A percentile compares a stretch with the other conserved stretches of the same genome.
Conservation (phyloP, 768 basidiomycete genomes). For the Lactarius quietus region DNA sequence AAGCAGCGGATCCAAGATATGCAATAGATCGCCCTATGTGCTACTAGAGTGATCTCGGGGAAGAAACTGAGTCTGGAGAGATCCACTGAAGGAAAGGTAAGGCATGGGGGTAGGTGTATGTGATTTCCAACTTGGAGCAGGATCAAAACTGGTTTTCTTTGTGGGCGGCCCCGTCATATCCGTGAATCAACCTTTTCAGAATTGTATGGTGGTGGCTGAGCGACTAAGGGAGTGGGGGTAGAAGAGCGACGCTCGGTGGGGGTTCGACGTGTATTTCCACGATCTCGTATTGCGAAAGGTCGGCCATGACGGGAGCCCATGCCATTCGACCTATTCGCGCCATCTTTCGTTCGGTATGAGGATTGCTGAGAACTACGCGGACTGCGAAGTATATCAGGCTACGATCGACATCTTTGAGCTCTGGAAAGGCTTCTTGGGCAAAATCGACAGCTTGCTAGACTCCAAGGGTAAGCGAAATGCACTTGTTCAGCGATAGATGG, state of each 20-base stretch:
- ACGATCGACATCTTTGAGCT: conserved; percentile 25
- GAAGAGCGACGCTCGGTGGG: background rate
- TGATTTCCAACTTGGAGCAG: background rate
- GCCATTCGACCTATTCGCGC: conserved; percentile 30
- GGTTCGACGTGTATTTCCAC: conserved; percentile 28
- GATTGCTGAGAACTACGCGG: conserved; percentile 23
- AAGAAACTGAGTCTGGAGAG: too few relatives aligned
- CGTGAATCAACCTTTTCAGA: background rate
- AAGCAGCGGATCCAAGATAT: too few relatives aligned
- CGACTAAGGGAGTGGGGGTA: too few relatives aligned
- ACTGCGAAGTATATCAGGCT: conserved; percentile 29
- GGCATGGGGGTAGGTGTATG: too few relatives aligned
- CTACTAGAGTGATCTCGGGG: too few relatives aligned
- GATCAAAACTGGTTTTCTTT: background rate
- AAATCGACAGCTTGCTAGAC: conserved; percentile 28
- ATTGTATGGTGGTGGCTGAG: too few relatives aligned
- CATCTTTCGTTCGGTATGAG: conserved; percentile 15
- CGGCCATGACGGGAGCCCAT: conserved; percentile 27
- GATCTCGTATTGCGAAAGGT: conserved; percentile 31
- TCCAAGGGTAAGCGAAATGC: background rate
- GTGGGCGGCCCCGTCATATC: background rate
- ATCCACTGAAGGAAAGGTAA: too few relatives aligned
- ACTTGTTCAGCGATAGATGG: too few relatives aligned
- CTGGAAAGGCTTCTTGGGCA: conserved; percentile 26
- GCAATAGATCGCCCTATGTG: too few relatives aligned